phyloP scores from a whole-genome alignment of 176 grass and related monocot species.

The Elymus sibiricus region DNA sequence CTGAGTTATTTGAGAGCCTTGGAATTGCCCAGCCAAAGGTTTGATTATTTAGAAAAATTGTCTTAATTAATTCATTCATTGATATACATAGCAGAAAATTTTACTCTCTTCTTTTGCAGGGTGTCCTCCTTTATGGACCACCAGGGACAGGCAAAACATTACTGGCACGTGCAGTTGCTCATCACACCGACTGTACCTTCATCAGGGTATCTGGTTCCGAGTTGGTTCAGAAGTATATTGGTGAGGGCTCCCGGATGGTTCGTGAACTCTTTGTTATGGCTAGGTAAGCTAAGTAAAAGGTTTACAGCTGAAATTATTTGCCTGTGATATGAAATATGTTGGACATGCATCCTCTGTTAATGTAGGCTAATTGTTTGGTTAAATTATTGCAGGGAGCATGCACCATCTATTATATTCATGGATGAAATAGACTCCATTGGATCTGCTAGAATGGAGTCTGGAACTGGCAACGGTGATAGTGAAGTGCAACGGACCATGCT shows the following conservation, averaged over 20 bases:
- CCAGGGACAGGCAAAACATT: slow-evolving; percentile 97
- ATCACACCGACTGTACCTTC: slow-evolving; percentile 98
- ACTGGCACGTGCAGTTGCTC: slow-evolving; percentile 91
- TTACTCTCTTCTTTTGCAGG: slow-evolving; percentile 46
- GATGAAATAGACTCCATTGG: slow-evolving; percentile 99
- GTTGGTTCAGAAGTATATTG: slow-evolving; percentile 99
- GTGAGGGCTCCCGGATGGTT: slow-evolving; percentile 97
- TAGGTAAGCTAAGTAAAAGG: slow-evolving; percentile 49
- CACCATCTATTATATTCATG: slow-evolving; percentile 99
- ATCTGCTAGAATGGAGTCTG: slow-evolving; percentile 95
- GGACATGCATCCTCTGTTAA: neutral
- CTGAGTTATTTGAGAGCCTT: slow-evolving; percentile 95
- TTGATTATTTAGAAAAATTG: neutral
- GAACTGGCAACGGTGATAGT: slow-evolving; percentile 90
- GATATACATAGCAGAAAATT: neutral
- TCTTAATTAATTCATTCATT: neutral
- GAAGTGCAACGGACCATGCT: slow-evolving; percentile 99
- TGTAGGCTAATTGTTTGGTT: slow-evolving; percentile 24
- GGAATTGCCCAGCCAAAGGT: slow-evolving; percentile 99
- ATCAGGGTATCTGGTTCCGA: slow-evolving; percentile 99
- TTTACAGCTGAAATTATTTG: neutral
- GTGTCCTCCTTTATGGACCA: slow-evolving; percentile 96
- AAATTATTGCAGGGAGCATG: slow-evolving; percentile 70
- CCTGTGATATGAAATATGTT: slow-evolving; percentile 3
- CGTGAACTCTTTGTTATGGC: slow-evolving; percentile 99